Evolutionary conservation across 768 basidiomycete species (phyloP).

Genomic region (Psilocybe cubensis): DNA sequence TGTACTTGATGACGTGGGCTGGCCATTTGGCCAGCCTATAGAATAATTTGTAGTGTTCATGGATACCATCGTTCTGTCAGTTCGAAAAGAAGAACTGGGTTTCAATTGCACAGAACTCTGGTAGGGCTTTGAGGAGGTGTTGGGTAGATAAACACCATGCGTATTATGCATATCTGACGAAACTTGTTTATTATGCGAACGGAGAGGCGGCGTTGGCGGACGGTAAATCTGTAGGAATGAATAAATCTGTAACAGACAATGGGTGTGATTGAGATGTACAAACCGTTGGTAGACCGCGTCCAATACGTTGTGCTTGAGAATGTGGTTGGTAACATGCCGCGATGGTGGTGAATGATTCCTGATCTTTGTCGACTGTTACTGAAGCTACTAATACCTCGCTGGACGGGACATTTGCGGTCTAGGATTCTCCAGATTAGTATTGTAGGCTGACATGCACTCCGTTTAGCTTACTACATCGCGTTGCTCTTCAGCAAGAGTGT

Average conservation of each 20-base stretch:
- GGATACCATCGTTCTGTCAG: conserved; percentile 38
- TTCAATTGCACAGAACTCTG: conserved; percentile 8
- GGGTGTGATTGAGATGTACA: background rate
- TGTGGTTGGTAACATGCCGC: conserved; percentile 7
- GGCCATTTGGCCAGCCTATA: conserved; percentile 32
- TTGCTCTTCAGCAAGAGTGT: background rate
- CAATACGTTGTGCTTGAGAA: background rate
- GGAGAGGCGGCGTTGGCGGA: conserved; percentile 62
- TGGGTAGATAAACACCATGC: background rate
- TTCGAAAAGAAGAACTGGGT: conserved; percentile 36
- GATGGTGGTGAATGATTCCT: conserved; percentile 8
- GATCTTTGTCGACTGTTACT: background rate
- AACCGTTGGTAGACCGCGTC: conserved; percentile 20
- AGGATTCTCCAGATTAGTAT: too few species aligned
- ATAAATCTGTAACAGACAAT: background rate
- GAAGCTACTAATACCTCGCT: background rate
- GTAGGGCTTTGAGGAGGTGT: conserved; percentile 1
- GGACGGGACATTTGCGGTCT: too few species aligned
- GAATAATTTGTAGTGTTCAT: conserved; percentile 28
- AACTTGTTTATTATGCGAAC: conserved; percentile 33
- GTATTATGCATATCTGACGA: background rate
- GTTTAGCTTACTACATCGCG: background rate
- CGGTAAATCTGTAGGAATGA: conserved; percentile 45
- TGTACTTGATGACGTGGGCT: conserved; percentile 21
- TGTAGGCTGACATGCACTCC: too few species aligned